Evolutionary conservation across 2,329 filamentous ascomycete genomes (phyloP).

Genomic region (Exophiala bonariae): DNA sequence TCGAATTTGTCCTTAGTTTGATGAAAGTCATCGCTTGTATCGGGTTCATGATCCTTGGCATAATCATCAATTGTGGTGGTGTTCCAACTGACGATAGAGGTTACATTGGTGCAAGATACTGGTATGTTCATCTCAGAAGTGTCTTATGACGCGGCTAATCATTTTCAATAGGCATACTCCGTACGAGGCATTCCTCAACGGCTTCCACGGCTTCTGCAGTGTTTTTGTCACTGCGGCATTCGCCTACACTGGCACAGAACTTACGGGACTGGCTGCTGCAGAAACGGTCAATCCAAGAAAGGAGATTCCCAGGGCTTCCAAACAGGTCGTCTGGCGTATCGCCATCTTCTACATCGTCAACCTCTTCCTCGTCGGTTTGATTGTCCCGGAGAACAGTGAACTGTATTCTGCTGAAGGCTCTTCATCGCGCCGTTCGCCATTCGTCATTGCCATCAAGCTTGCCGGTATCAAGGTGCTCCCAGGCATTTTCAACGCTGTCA

Average conservation of each 20-base stretch:
- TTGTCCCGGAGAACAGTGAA: slow-evolving; percentile 59
- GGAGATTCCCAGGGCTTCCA: slow-evolving; percentile 80
- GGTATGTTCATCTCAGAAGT: slow-evolving; percentile 57
- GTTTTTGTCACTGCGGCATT: slow-evolving; percentile 67
- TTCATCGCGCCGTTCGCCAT: slow-evolving; percentile 77
- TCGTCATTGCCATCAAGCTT: slow-evolving; percentile 87
- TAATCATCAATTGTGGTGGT: slow-evolving; percentile 82
- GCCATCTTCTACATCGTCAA: slow-evolving; percentile 86
- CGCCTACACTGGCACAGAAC: slow-evolving; percentile 62
- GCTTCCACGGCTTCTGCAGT: slow-evolving; percentile 64
- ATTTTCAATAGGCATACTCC: slow-evolving; percentile 51
- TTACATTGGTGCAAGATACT: slow-evolving; percentile 26
- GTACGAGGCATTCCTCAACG: slow-evolving; percentile 66
- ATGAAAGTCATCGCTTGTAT: slow-evolving; percentile 60
- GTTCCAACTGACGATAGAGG: slow-evolving; percentile 24
- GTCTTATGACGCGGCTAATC: slow-evolving; percentile 53
- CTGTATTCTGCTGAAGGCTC: slow-evolving; percentile 62
- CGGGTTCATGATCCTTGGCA: slow-evolving; percentile 74
- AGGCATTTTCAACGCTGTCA: slow-evolving; percentile 91
- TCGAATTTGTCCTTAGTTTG: slow-evolving; percentile 59
- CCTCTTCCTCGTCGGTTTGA: slow-evolving; percentile 75
- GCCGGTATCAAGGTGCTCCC: slow-evolving; percentile 79
- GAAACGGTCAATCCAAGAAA: slow-evolving; percentile 62
- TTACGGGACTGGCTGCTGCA: slow-evolving; percentile 61
- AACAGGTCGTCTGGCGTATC: slow-evolving; percentile 93